Conservation (phyloP, 768 basidiomycete genomes). For the Hortiboletus flavorubellus region DNA sequence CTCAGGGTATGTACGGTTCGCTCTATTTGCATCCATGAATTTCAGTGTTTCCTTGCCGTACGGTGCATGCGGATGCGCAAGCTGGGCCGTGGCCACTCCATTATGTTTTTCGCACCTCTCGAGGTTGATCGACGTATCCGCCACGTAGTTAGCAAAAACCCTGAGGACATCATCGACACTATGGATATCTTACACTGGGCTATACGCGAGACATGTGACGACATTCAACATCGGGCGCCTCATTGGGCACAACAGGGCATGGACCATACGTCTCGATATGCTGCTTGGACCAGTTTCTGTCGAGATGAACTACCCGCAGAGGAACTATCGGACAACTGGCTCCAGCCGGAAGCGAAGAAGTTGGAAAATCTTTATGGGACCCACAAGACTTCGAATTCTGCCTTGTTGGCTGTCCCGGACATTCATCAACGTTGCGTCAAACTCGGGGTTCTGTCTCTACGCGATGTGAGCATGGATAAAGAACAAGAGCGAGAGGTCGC, state of each 20-base stretch:
- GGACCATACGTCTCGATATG: constrained; percentile 17
- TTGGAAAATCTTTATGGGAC: constrained; percentile 36
- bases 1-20: constrained; percentile 28
- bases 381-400: not conserved
- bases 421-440: constrained; percentile 14
- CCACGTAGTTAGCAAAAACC: constrained; percentile 11
- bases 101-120: constrained; percentile 45
- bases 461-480: constrained; percentile 35
- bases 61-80: constrained; percentile 55
- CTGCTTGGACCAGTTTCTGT: constrained; percentile 16
- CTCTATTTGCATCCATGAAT: not conserved
- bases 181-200: constrained; percentile 42
- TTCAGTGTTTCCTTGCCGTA: constrained; percentile 8
- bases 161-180: constrained; percentile 3
- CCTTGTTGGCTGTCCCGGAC: not conserved
- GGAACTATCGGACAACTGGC: constrained; percentile 31
- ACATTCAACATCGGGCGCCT: constrained; percentile 38
- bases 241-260: constrained; percentile 42
- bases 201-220: constrained; percentile 41
- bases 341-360: constrained; percentile 38
- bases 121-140: constrained; percentile 41
- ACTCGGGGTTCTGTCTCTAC: constrained; percentile 16
- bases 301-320: not conserved
- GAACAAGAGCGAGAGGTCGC: constrained; percentile 50
- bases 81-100: constrained; percentile 44